A percentile compares a stretch with the other conserved stretches of the same genome.
Evolutionary conservation across 495 filamentous ascomycete species (phyloP).

Genomic region (Hypoxylon cercidicola): DNA sequence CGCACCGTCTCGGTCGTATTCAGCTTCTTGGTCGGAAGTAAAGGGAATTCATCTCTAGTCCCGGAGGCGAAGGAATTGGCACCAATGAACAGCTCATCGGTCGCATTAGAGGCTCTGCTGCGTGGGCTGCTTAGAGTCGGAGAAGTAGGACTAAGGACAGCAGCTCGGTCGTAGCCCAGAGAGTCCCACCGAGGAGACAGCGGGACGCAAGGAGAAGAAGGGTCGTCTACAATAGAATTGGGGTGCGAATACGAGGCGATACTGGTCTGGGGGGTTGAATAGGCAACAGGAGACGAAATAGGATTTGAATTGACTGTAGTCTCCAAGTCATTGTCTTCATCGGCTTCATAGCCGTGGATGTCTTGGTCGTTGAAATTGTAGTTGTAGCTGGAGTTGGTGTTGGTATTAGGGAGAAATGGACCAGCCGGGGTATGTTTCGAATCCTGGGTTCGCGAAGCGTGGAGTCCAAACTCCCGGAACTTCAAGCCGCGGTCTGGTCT

Average conservation of each 20-base stretch:
- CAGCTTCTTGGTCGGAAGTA: conserved; percentile 37
- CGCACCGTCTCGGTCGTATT: conserved; percentile 41
- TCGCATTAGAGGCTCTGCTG: conserved; percentile 36
- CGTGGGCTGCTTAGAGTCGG: conserved; percentile 28
- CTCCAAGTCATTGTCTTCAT: conserved; percentile 37
- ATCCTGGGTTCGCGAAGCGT: conserved; percentile 35
- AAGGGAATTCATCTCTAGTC: conserved; percentile 44
- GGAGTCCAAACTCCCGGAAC: conserved; percentile 32
- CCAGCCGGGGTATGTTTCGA: conserved; percentile 41
- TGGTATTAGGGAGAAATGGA: conserved; percentile 38
- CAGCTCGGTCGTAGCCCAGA: conserved; percentile 38
- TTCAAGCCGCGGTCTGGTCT: conserved; percentile 38
- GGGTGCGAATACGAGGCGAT: conserved; percentile 35
- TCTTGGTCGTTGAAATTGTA: conserved; percentile 9
- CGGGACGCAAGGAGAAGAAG: conserved; percentile 38
- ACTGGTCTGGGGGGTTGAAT: conserved; percentile 32
- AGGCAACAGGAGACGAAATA: conserved; percentile 37
- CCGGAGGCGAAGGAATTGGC: conserved; percentile 34
- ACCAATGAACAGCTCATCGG: conserved; percentile 37
- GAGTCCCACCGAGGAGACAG: conserved; percentile 59
- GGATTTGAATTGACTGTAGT: conserved; percentile 26
- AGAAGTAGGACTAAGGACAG: conserved; percentile 34
- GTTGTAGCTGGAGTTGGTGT: conserved; percentile 22
- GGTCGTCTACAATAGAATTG: conserved; percentile 33
- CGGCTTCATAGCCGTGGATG: conserved; percentile 34